Evolutionary conservation across 371 early-diverging fungal genomes (phyloP).

Genomic region (Mucor ambiguus): DNA sequence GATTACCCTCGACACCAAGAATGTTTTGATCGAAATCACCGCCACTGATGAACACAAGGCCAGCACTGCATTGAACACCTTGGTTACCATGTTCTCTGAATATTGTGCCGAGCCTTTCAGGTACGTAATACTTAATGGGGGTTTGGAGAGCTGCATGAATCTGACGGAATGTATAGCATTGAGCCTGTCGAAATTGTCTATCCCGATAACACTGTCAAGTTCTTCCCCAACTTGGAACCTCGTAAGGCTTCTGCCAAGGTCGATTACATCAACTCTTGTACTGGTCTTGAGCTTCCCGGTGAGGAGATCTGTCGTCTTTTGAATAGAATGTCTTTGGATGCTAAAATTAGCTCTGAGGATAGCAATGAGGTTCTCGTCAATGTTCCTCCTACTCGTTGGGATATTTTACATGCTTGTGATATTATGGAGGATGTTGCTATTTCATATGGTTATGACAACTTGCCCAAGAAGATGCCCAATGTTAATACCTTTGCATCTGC

Average conservation of each 20-base stretch:
- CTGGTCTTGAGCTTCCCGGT: constrained; percentile 73
- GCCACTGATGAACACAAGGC: constrained; percentile 98
- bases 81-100: constrained; percentile 93
- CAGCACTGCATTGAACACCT: constrained; percentile 89
- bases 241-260: constrained; percentile 74
- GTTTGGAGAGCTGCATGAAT: not conserved
- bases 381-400: constrained; percentile 93
- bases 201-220: constrained; percentile 72
- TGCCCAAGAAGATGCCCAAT: constrained; percentile 80
- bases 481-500: constrained; percentile 90
- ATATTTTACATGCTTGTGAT: constrained; percentile 98
- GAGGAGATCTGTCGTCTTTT: constrained; percentile 82
- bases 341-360: constrained; percentile 61
- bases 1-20: constrained; percentile 95
- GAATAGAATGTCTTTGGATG: constrained; percentile 85
- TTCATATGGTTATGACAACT: constrained; percentile 98
- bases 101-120: constrained; percentile 92
- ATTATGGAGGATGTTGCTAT: constrained; percentile 99
- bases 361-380: constrained; percentile 74
- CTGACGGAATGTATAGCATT: constrained; percentile 52
- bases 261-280: constrained; percentile 86
- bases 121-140: constrained; percentile 45
- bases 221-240: constrained; percentile 77
- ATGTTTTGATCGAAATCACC: constrained; percentile 99
- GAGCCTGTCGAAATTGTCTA: constrained; percentile 93